phyloP scores from a whole-genome alignment of 306 rosid genomes.

The Vigna nakashimae region DNA sequence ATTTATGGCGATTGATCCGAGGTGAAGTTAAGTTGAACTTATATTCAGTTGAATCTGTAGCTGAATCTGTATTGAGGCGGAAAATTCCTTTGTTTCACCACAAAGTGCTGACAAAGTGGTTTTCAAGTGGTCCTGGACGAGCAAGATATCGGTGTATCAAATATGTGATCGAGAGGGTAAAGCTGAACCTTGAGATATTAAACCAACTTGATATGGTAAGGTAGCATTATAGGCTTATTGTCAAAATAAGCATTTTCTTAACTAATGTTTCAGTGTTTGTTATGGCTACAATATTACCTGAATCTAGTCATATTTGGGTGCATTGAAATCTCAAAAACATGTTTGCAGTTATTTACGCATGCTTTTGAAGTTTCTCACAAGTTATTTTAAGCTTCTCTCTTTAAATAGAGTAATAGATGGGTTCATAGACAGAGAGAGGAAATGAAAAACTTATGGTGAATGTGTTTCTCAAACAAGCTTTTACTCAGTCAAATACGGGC shows the following conservation, averaged over 20 bases:
- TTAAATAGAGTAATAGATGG: conserved; percentile 5
- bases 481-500: not conserved
- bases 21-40: conserved; percentile 89
- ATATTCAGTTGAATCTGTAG: conserved; percentile 87
- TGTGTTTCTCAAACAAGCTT: not conserved
- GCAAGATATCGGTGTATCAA: conserved; percentile 83
- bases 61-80: conserved; percentile 85
- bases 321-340: conserved; percentile 40
- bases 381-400: conserved; percentile 38
- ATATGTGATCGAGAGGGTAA: conserved; percentile 67
- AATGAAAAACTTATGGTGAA: not conserved
- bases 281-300: conserved; percentile 13
- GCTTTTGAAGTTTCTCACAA: conserved; percentile 36
- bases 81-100: conserved; percentile 68
- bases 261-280: conserved; percentile 1
- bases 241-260: conserved; percentile 25
- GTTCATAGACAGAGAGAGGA: not conserved
- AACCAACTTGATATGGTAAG: conserved; percentile 88
- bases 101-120: conserved; percentile 80
- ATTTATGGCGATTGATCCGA: conserved; percentile 89
- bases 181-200: conserved; percentile 83
- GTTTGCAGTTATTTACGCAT: conserved; percentile 30
- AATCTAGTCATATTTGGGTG: conserved; percentile 35
- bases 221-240: conserved; percentile 32
- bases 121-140: conserved; percentile 80